Conservation (phyloP, 257 asterid genomes). For the Cinchona pubescens region DNA sequence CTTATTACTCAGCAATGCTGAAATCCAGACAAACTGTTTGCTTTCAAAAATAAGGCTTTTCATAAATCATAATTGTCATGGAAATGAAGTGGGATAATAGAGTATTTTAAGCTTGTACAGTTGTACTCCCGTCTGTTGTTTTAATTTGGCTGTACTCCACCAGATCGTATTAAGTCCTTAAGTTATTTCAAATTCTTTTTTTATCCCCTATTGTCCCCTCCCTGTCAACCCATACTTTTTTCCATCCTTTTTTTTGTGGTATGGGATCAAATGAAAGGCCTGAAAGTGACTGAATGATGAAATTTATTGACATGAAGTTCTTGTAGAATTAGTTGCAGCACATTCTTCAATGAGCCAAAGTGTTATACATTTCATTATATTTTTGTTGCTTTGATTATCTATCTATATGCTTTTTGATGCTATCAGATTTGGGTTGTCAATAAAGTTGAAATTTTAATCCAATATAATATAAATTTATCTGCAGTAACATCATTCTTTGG, state of each 20-base stretch:
- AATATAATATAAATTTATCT: constrained; percentile 12
- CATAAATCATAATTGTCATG: neutral
- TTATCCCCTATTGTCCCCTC: neutral
- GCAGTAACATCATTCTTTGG: constrained; percentile 90
- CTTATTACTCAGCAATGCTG: constrained; percentile 35
- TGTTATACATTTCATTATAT: neutral
- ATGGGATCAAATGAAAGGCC: neutral
- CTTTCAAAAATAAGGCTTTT: neutral
- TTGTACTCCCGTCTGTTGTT: neutral
- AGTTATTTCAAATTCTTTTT: neutral
- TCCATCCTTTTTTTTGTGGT: neutral
- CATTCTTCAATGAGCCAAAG: neutral
- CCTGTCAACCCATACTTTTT: neutral
- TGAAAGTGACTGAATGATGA: neutral
- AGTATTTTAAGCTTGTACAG: neutral
- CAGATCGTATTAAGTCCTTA: neutral
- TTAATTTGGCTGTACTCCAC: neutral
- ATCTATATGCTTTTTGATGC: neutral
- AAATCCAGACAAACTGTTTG: constrained; percentile 1
- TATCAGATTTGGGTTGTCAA: neutral
- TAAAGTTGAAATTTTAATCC: neutral
- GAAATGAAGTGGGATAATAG: neutral
- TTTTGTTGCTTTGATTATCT: neutral
- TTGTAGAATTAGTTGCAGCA: neutral
- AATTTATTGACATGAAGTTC: neutral